Base-by-base conservation (phyloP, 331 rosid species). In the Malus hybrid region DNA sequence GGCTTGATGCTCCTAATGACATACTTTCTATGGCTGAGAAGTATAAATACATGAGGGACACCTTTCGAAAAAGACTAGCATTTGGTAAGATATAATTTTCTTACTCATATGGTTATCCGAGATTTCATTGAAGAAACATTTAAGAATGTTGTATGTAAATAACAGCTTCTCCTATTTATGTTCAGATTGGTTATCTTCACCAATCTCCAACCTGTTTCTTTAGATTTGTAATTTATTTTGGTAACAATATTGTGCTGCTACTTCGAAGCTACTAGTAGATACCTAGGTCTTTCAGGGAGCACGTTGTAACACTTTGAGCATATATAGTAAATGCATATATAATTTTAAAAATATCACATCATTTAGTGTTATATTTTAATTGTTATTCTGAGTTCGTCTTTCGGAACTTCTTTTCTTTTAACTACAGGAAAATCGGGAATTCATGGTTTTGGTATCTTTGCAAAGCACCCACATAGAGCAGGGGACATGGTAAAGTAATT, bases 401-500 rank as follows among this genome's bases (percentile, higher is more conserved):
- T 57, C 14, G 6, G 15, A 12, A 68, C 62, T 67, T 61, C 52
- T 61, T 67, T 32, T 74, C 31, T 83, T 61, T 77, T 69, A 46
- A 66, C 80, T 73, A 20, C 80, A 93, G 99, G 99, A 77, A 95
- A 95, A 85, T 95, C 99, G 14, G 88, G 97, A 85, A 95, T 95
- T 81, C 99, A 95, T 88, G 99, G 99, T 79, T 95, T 92, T 90
- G 99, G 99, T 72, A 95, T 95, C 85, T 92, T 95, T 70, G 87
- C 97, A 39, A 95, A 95, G 90, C 92, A 88, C 82, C 96, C 99
- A 71, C 90, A 90, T 81, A 92, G 92, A 89, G 99, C 97, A 16
- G 99, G 99, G 73, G 99, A 95, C 81, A 95, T 95, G 99, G 99
- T 95, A 92, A 82, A 66, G 20, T 44, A 55, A 70, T 71, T 28